Percentiles rank a stretch among this genome's conserved stretches.
Evolutionary conservation across 1,284 basidiomycete species (phyloP).

Genomic region (Coniophora puteana): DNA sequence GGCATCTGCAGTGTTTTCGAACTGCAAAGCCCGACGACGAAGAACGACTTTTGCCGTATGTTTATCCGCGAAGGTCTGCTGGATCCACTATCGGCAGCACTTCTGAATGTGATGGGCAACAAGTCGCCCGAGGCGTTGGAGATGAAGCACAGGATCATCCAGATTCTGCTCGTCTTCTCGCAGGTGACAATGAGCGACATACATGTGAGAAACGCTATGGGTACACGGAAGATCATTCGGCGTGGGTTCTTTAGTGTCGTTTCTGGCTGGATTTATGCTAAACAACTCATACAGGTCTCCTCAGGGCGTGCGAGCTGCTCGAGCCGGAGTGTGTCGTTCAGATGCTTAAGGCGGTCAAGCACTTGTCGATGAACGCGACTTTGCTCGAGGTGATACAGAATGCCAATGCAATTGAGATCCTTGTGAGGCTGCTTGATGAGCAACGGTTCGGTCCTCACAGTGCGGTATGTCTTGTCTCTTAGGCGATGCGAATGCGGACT

Average conservation of each 20-base stretch:
- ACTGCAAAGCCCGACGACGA: slow-evolving; percentile 90
- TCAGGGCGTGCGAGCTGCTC: slow-evolving; percentile 81
- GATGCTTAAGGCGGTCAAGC: slow-evolving; percentile 94
- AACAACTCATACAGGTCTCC: slow-evolving; percentile 50
- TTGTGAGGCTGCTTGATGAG: slow-evolving; percentile 82
- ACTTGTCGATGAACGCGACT: slow-evolving; percentile 89
- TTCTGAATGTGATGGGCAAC: slow-evolving; percentile 84
- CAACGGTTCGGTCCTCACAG: slow-evolving; percentile 77
- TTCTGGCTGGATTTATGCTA: slow-evolving; percentile 7
- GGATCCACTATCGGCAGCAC: slow-evolving; percentile 87
- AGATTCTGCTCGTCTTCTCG: slow-evolving; percentile 89
- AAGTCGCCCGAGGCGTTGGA: slow-evolving; percentile 65
- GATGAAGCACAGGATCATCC: slow-evolving; percentile 86
- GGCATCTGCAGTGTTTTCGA: slow-evolving; percentile 96
- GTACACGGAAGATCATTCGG: slow-evolving; percentile 84
- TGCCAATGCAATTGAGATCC: slow-evolving; percentile 90
- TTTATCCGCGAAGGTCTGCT: slow-evolving; percentile 94
- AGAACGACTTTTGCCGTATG: slow-evolving; percentile 98
- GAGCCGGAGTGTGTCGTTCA: slow-evolving; percentile 83
- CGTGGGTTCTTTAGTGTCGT: slow-evolving; percentile 48
- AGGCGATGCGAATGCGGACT: background rate
- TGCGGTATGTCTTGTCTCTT: slow-evolving; percentile 53
- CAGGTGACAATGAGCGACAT: slow-evolving; percentile 94
- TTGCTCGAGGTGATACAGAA: slow-evolving; percentile 93
- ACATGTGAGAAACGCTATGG: slow-evolving; percentile 88